Evolutionary conservation across 306 rosid genomes (phyloP).

Genomic region (Hippophae gyantsensis): DNA sequence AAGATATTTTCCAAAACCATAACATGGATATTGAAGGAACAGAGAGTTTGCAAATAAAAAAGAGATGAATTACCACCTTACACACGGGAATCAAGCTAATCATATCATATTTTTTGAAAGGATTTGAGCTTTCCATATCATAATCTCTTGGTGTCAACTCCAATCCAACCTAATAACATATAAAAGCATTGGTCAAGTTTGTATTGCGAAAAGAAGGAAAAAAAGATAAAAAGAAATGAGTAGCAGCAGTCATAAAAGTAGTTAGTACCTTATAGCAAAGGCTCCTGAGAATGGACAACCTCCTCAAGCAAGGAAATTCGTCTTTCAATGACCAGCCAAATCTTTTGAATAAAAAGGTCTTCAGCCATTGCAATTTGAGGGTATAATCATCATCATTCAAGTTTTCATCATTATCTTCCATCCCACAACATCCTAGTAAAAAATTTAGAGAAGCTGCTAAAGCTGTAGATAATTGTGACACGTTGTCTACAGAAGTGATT

Average conservation of each 20-base stretch:
- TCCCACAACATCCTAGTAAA: constrained; percentile 48
- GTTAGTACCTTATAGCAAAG: constrained; percentile 75
- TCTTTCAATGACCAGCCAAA: constrained; percentile 69
- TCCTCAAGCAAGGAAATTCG: constrained; percentile 74
- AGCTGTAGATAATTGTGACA: constrained; percentile 46
- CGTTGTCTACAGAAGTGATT: constrained; percentile 47
- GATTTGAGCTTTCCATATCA: constrained; percentile 63
- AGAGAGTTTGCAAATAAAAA: background rate
- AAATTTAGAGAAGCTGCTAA: constrained; percentile 64
- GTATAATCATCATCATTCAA: constrained; percentile 29
- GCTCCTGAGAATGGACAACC: constrained; percentile 74
- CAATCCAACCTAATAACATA: constrained; percentile 54
- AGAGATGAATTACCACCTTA: constrained; percentile 47
- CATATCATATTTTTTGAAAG: constrained; percentile 62
- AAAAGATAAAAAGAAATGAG: no score
- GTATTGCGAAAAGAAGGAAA: constrained; percentile 5
- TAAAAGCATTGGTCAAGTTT: constrained; percentile 1
- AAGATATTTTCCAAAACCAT: background rate
- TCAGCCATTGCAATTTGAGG: constrained; percentile 65
- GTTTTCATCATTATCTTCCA: constrained; percentile 34
- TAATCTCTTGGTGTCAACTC: constrained; percentile 81
- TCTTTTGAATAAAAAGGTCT: constrained; percentile 38
- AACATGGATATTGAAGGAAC: background rate
- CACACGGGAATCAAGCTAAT: constrained; percentile 83
- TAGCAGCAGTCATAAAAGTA: background rate